These are phyloP conservation scores for Flaveria bidentis DNA, from an alignment of 129 eudicot genomes.

Conservation along the genomic window DNA sequence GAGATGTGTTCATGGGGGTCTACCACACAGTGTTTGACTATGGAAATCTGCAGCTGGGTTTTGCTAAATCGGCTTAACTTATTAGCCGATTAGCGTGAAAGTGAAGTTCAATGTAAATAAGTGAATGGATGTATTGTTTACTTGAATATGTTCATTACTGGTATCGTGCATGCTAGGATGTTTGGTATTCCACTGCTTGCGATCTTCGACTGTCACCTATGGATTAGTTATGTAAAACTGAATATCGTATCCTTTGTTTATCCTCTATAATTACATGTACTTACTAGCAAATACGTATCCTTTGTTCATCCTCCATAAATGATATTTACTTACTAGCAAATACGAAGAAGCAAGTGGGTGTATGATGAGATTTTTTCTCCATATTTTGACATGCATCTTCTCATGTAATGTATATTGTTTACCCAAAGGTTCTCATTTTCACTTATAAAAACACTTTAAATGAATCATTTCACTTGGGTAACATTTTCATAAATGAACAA, in stretches of 20 bases:
- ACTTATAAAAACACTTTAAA: too few species aligned
- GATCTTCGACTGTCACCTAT: background rate
- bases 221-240: slow-evolving; percentile 8
- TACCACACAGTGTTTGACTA: slow-evolving; percentile 93
- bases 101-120: slow-evolving; percentile 34
- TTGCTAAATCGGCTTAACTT: slow-evolving; percentile 70
- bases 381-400: too few species aligned
- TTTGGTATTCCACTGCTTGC: slow-evolving; percentile 11
- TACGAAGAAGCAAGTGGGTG: too few species aligned
- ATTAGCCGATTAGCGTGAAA: slow-evolving; percentile 22
- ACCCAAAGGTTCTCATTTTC: too few species aligned
- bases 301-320: too few species aligned
- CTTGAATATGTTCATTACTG: slow-evolving; percentile 4
- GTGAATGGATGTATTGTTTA: slow-evolving; percentile 17
- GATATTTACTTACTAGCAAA: too few species aligned
- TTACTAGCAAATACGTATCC: too few species aligned
- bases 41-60: slow-evolving; percentile 79
- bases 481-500: too few species aligned
- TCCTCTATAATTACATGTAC: background rate
- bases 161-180: slow-evolving; percentile 16
- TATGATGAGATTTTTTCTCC: too few species aligned
- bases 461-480: too few species aligned
- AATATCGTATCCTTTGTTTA: slow-evolving; percentile 9
- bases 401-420: too few species aligned
- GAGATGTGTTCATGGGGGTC: slow-evolving; percentile 93